Evolutionary conservation across 495 filamentous ascomycete species (phyloP).

Genomic region (Terfezia claveryi): DNA sequence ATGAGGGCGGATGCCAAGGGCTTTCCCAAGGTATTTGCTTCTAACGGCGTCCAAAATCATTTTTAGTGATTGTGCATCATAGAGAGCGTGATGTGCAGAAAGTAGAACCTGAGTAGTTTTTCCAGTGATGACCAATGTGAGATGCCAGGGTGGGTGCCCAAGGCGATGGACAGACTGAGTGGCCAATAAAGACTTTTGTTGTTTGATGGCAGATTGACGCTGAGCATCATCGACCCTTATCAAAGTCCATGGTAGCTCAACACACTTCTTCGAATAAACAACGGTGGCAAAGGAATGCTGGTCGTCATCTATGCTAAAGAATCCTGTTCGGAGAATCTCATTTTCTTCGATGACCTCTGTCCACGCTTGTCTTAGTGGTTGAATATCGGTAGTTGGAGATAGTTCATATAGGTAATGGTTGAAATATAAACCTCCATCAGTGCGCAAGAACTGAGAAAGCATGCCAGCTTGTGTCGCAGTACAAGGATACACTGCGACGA

Average conservation of each 20-base stretch:
- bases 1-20: constrained; percentile 6
- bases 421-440: constrained; percentile 35
- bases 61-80: constrained; percentile 50
- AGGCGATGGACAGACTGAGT: constrained; percentile 2
- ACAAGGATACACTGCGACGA: constrained; percentile 31
- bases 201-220: constrained; percentile 2
- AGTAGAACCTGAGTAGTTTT: constrained; percentile 23
- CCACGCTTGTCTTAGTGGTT: constrained; percentile 35
- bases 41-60: constrained; percentile 36
- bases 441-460: constrained; percentile 36
- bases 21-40: constrained; percentile 19
- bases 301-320: constrained; percentile 36
- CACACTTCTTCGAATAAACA: constrained; percentile 22
- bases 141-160: constrained; percentile 26
- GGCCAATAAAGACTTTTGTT: constrained; percentile 5
- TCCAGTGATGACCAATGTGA: constrained; percentile 19
- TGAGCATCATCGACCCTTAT: not conserved
- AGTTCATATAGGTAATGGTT: constrained; percentile 34
- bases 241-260: constrained; percentile 27
- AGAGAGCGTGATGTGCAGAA: constrained; percentile 50
- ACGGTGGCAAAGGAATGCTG: constrained; percentile 44
- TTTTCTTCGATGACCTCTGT: constrained; percentile 25
- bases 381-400: constrained; percentile 20
- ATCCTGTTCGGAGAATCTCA: constrained; percentile 53
- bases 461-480: constrained; percentile 42